A percentile compares a stretch with the other conserved stretches of the same genome.
Evolutionary conservation across 768 basidiomycete species (phyloP).

Genomic region (Lentinula raphanica): DNA sequence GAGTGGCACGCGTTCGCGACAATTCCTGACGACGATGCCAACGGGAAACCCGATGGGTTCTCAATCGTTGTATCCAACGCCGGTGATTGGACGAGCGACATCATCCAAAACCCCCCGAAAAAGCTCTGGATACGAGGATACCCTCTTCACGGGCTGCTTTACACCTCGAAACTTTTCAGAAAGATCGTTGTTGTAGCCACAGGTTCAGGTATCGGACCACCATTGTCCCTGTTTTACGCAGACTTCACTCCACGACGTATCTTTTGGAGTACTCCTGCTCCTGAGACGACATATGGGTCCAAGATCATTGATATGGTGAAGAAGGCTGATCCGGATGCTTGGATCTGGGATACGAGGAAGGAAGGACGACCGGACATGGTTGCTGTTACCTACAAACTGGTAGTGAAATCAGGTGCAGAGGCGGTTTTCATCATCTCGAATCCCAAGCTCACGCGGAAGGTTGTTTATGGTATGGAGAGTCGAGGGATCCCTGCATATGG

Average conservation of each 20-base stretch:
- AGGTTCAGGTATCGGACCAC: slow-evolving; percentile 49
- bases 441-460: slow-evolving; percentile 10
- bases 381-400: slow-evolving; percentile 9
- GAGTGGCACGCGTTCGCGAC: slow-evolving; percentile 52
- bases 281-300: slow-evolving; percentile 35
- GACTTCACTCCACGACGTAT: slow-evolving; percentile 31
- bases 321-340: slow-evolving; percentile 32
- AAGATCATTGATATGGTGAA: slow-evolving; percentile 34
- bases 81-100: slow-evolving; percentile 51
- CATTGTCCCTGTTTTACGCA: slow-evolving; percentile 30
- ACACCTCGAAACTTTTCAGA: slow-evolving; percentile 45
- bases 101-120: slow-evolving; percentile 43
- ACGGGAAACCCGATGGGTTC: slow-evolving; percentile 4
- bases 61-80: slow-evolving; percentile 45
- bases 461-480: slow-evolving; percentile 15
- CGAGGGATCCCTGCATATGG: slow-evolving; percentile 14
- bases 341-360: slow-evolving; percentile 21
- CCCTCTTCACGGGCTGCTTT: slow-evolving; percentile 45
- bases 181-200: slow-evolving; percentile 50
- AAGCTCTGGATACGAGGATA: slow-evolving; percentile 52
- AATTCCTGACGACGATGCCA: slow-evolving; percentile 26
- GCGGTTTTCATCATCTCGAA: slow-evolving; percentile 15
- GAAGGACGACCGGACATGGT: slow-evolving; percentile 14
- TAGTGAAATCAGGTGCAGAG: slow-evolving; percentile 9
- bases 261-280: slow-evolving; percentile 38